Percentiles rank a stretch among this genome's conserved stretches.
Evolutionary conservation across 1,284 basidiomycete genomes (phyloP).

Genomic region (Cryptococcus depauperatus): DNA sequence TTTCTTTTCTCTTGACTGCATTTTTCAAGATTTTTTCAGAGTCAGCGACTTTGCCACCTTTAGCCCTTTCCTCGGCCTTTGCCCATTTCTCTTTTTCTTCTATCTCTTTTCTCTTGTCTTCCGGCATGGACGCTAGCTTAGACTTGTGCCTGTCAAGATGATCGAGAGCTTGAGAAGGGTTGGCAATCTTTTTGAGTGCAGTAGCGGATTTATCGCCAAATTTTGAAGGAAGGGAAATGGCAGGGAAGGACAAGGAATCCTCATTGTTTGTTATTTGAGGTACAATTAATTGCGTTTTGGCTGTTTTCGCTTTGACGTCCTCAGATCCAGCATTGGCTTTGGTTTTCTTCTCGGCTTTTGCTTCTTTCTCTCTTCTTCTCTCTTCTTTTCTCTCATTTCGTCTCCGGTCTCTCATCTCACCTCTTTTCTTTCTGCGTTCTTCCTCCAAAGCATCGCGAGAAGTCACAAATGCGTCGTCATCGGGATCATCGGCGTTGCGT

Average conservation of each 20-base stretch:
- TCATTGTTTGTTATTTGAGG: conserved; percentile 33
- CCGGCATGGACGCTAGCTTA: conserved; percentile 61
- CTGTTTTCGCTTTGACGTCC: conserved; percentile 5
- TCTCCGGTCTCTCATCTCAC: conserved; percentile 70
- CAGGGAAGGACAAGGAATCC: conserved; percentile 58
- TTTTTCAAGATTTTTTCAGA: conserved; percentile 76
- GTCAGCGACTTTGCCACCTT: conserved; percentile 79
- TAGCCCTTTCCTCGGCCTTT: conserved; percentile 72
- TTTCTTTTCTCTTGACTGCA: conserved; percentile 80
- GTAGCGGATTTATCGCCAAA: conserved; percentile 49
- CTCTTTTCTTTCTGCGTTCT: conserved; percentile 64
- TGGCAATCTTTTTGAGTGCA: conserved; percentile 52
- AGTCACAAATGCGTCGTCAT: conserved; percentile 19
- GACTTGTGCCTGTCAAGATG: conserved; percentile 67
- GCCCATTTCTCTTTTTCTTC: conserved; percentile 76
- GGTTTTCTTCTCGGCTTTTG: conserved; percentile 27
- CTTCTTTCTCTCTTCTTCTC: conserved; percentile 52
- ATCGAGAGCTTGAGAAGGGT: conserved; percentile 72
- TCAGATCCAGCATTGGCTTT: conserved; percentile 32
- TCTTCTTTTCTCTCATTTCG: conserved; percentile 77
- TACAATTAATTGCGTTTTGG: conserved; percentile 56
- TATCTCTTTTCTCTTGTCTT: conserved; percentile 66
- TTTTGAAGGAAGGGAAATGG: conserved; percentile 48
- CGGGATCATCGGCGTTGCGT: conserved; percentile 44
- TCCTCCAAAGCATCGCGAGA: conserved; percentile 70